Conservation (phyloP, 2,329 filamentous ascomycete species). For the Pseudocercospora pini-densiflorae region DNA sequence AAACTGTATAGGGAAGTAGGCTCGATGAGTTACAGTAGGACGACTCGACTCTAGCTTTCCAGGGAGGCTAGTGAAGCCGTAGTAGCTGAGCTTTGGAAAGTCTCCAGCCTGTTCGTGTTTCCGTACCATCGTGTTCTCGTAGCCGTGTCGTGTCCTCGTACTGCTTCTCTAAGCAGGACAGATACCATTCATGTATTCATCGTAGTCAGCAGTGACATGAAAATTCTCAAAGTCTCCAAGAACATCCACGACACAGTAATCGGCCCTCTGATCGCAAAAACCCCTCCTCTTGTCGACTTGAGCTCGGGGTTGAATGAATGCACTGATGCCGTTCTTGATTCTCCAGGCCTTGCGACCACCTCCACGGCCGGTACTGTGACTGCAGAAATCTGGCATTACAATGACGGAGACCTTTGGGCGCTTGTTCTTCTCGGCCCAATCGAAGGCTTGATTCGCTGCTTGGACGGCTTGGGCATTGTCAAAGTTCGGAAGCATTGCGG, state of each 20-base stretch:
- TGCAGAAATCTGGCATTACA: neutral
- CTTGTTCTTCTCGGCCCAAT: neutral
- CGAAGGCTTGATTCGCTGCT: neutral
- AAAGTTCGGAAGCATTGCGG: neutral
- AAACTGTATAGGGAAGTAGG: no score
- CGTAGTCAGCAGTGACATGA: neutral
- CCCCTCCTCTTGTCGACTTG: neutral
- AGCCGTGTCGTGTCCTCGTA: no score
- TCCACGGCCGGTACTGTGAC: neutral
- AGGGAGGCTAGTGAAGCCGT: no score
- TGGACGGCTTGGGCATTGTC: neutral
- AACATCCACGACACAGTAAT: constrained; percentile 4
- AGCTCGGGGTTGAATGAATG: neutral
- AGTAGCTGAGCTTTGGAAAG: no score
- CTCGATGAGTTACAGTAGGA: no score
- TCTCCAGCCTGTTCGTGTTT: no score
- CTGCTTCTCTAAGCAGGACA: neutral
- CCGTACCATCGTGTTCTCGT: no score
- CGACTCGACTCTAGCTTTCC: no score
- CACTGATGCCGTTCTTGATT: neutral
- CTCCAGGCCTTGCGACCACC: neutral
- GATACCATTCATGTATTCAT: neutral
- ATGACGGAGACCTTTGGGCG: neutral
- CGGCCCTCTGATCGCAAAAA: neutral
- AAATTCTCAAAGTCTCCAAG: neutral